A percentile compares a stretch with the other conserved stretches of the same genome.
Conservation (phyloP, 805 yeast species). For the Danielozyma ontarioensis region DNA sequence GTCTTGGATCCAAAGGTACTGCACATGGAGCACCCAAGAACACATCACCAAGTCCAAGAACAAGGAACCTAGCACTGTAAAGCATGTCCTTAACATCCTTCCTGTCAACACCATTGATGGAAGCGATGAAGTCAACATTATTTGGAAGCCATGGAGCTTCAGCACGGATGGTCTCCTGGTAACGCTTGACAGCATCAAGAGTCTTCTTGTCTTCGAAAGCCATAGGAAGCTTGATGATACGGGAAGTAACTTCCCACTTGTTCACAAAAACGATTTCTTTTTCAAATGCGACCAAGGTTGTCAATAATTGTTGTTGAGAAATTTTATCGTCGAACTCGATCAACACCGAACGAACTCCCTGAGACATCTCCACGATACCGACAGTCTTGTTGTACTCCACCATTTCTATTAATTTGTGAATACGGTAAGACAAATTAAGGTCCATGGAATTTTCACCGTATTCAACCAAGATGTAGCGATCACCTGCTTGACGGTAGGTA, state of each 20-base stretch:
- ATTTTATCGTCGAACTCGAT: conserved; percentile 74
- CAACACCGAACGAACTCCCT: conserved; percentile 92
- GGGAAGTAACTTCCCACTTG: conserved; percentile 83
- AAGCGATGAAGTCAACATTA: conserved; percentile 91
- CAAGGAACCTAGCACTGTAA: conserved; percentile 86
- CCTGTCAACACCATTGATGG: conserved; percentile 77
- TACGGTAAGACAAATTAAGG: conserved; percentile 77
- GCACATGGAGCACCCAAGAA: conserved; percentile 99
- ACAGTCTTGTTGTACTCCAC: conserved; percentile 58
- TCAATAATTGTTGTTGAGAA: conserved; percentile 57
- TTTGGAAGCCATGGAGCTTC: conserved; percentile 98
- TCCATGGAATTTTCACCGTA: conserved; percentile 89
- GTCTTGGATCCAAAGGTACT: conserved; percentile 95
- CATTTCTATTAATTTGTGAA: conserved; percentile 73
- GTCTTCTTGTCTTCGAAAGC: conserved; percentile 93
- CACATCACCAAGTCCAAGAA: conserved; percentile 94
- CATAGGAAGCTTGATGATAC: conserved; percentile 84
- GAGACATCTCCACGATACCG: conserved; percentile 94
- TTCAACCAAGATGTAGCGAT: conserved; percentile 84
- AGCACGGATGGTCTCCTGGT: conserved; percentile 87
- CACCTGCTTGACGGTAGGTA: conserved; percentile 95
- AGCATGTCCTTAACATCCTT: conserved; percentile 75
- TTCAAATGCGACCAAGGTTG: conserved; percentile 68
- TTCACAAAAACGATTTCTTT: conserved; percentile 65
- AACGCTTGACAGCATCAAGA: conserved; percentile 82